Evolutionary conservation across 148 eudicot genomes (phyloP), one percentile per base, ranked within the genome.

Genomic region (Rheum nobile): DNA sequence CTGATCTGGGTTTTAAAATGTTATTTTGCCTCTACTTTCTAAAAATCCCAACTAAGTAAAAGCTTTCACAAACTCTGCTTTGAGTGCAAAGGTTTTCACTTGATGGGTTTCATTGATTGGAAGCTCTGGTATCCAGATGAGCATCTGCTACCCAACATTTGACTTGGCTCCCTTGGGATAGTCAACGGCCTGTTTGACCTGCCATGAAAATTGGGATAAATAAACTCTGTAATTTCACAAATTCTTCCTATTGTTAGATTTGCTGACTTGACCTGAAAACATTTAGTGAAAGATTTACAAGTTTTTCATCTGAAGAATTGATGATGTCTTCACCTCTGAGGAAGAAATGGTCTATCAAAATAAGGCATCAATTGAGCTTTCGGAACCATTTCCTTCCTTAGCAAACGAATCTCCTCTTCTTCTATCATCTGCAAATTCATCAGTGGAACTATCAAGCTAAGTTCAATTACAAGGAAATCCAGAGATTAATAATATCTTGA

Each of bases 301-400:
- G n/a, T 65, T 11, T 8, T 65, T 17, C 70, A 31, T 65, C 9
- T 29, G 19, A 65, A 29, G n/a, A n/a, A n/a, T n/a, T n/a, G 4
- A 35, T 4, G 4, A 35, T 35, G 37, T 2, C 37, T 1, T 41
- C 52, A 91, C 97, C 97, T 87, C 81, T 84, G 89, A 9, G 97
- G 97, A 52, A 75, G 75, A 75, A 89, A 91, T 17, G 97, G 97
- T 69, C 76, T 79, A 59, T 91, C 91, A 42, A 91, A 91, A 37
- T 74, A 76, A 28, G 97, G 97, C 97, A 91, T 91, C 75, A 88
- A 34, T 43, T 89, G 94, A 63, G 97, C 97, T 86, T 87, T 87
- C 31, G 94, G 91, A 75, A 91, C 78, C 93, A 91, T 87, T 42
- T 89, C 93, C 63, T 86, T 88, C 72, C 97, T 87, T 61, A 91